These are phyloP conservation scores for Angophora floribunda DNA, from an alignment of 345 rosid species.

Conservation along the genomic window DNA sequence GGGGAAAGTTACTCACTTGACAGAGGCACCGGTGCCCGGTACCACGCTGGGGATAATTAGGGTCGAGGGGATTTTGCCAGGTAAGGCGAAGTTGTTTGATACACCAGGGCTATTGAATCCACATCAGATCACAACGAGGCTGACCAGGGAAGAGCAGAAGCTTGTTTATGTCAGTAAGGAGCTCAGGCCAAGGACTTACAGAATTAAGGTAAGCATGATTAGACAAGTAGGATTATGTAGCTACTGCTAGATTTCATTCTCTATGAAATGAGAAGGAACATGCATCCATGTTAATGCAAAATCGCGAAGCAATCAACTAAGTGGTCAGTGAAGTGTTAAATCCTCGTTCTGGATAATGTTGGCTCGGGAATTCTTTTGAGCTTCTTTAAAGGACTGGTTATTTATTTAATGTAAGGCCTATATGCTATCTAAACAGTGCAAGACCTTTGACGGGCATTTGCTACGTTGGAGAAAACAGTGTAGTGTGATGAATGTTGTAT, in stretches of 20 bases:
- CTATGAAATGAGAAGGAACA: background rate
- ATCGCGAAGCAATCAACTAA: background rate
- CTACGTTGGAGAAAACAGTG: background rate
- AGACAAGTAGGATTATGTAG: background rate
- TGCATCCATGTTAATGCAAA: background rate
- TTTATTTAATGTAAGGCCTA: background rate
- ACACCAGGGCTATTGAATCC: slow-evolving; percentile 89
- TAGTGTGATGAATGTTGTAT: background rate
- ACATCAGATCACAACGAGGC: slow-evolving; percentile 71
- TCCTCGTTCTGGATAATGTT: background rate
- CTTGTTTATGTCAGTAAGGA: slow-evolving; percentile 72
- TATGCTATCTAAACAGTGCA: background rate
- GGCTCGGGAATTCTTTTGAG: background rate
- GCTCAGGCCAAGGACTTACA: slow-evolving; percentile 85
- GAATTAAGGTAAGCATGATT: slow-evolving; percentile 64
- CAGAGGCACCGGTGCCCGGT: slow-evolving; percentile 93
- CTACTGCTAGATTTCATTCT: background rate
- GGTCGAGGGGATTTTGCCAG: slow-evolving; percentile 76
- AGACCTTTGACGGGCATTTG: background rate
- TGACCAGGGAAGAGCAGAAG: slow-evolving; percentile 87
- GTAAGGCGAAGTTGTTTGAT: slow-evolving; percentile 76
- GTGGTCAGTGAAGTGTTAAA: background rate
- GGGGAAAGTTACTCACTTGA: slow-evolving; percentile 49
- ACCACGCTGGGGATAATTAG: slow-evolving; percentile 81
- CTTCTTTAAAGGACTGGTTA: background rate